Evolutionary conservation across 306 rosid species (phyloP).

Genomic region (Urtica urens): DNA sequence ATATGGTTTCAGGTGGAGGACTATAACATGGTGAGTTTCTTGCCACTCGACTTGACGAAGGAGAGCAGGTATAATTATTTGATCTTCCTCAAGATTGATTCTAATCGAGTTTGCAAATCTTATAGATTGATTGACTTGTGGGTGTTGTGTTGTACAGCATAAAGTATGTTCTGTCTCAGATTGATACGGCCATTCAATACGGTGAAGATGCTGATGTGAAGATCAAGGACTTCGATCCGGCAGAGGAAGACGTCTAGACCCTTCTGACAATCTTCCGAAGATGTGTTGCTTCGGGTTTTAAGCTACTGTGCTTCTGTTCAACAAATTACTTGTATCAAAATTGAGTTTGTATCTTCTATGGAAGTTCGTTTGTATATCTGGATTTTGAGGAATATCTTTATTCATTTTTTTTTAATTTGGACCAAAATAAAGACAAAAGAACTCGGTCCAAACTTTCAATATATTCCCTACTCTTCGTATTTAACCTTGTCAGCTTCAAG

Average conservation of each 20-base stretch:
- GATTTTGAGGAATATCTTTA: too few relatives aligned
- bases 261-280: too few relatives aligned
- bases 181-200: constrained; percentile 45
- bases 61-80: constrained; percentile 49
- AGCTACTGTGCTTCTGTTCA: too few relatives aligned
- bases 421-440: too few relatives aligned
- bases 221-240: constrained; percentile 50
- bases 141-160: constrained; percentile 30
- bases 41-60: constrained; percentile 82
- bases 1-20: constrained; percentile 40
- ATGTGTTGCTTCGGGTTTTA: too few relatives aligned
- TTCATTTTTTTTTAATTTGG: too few relatives aligned
- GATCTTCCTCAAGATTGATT: neutral
- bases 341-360: too few relatives aligned
- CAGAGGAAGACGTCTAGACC: constrained; percentile 39
- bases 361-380: too few relatives aligned
- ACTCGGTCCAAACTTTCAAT: too few relatives aligned
- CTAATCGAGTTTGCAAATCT: neutral
- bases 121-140: neutral
- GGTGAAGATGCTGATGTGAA: constrained; percentile 80
- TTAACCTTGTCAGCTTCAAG: too few relatives aligned
- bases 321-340: too few relatives aligned
- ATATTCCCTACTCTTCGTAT: too few relatives aligned
- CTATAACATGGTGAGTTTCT: constrained; percentile 64
- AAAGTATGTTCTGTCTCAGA: constrained; percentile 46